These are phyloP conservation scores for Saccharomycopsis sp. DNA, from an alignment of 805 yeast species.

Conservation along the genomic window DNA sequence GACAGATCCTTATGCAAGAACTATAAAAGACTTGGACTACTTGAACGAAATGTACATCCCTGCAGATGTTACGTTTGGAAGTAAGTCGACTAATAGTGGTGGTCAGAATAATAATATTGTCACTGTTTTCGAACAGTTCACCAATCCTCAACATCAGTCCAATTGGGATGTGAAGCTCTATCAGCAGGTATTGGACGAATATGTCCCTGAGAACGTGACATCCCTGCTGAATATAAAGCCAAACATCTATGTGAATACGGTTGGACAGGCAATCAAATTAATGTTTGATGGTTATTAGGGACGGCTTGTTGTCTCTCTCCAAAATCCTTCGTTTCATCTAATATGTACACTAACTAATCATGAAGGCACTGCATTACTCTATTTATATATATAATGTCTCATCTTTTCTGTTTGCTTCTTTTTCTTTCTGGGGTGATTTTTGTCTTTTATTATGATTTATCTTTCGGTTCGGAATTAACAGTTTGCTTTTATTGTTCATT, in stretches of 20 bases:
- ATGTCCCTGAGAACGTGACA: background rate
- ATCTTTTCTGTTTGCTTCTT: background rate
- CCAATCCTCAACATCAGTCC: background rate
- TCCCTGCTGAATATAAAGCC: conserved; percentile 1
- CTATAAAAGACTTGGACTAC: conserved; percentile 19
- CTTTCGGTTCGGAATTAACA: background rate
- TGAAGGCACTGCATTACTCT: background rate
- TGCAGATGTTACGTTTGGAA: background rate
- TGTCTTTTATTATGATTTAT: background rate
- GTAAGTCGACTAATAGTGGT: background rate
- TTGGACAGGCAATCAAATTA: conserved; percentile 4
- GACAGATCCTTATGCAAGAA: conserved; percentile 41
- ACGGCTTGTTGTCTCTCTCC: background rate
- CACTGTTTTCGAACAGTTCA: background rate
- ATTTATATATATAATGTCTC: background rate
- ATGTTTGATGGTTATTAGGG: conserved; percentile 3
- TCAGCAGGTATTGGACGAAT: background rate
- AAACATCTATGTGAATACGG: conserved; percentile 2
- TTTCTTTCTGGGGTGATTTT: background rate
- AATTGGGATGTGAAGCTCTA: background rate
- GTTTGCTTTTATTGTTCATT: background rate
- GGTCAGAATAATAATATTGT: background rate
- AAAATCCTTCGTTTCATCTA: background rate
- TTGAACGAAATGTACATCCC: background rate
- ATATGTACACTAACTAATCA: background rate